These are phyloP conservation scores for Skeletonema grethae DNA, from an alignment of 108 stramenopile species.

Conservation along the genomic window DNA sequence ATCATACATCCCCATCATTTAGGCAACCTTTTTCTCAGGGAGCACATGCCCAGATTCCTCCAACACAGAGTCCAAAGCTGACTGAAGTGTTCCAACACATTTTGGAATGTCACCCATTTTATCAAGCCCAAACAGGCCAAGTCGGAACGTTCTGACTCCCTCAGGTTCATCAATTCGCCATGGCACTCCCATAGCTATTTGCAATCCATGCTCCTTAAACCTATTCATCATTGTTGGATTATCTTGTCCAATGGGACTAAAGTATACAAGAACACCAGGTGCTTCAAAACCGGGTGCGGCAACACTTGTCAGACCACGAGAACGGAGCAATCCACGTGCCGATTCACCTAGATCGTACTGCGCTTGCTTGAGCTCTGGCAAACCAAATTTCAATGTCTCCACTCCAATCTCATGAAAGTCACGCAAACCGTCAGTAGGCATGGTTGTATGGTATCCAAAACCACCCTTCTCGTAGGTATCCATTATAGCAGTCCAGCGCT, in stretches of 20 bases:
- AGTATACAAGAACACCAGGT: conserved; percentile 90
- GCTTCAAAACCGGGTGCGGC: conserved; percentile 89
- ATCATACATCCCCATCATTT: not conserved
- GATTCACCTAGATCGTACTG: conserved; percentile 71
- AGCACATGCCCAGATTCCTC: conserved; percentile 52
- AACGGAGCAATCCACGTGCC: conserved; percentile 71
- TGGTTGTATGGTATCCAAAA: conserved; percentile 93
- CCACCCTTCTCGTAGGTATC: conserved; percentile 86
- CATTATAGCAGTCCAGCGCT: conserved; percentile 87
- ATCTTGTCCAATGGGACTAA: conserved; percentile 74
- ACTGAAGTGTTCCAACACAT: conserved; percentile 74
- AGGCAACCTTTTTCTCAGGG: conserved; percentile 48
- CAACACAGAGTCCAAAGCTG: conserved; percentile 78
- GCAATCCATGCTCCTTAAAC: conserved; percentile 85
- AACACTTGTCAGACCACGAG: conserved; percentile 74
- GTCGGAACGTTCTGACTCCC: conserved; percentile 87
- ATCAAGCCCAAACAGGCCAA: conserved; percentile 93
- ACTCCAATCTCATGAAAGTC: conserved; percentile 90
- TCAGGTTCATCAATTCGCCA: conserved; percentile 92
- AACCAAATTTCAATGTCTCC: conserved; percentile 82
- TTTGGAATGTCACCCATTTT: conserved; percentile 83
- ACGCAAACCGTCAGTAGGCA: conserved; percentile 90
- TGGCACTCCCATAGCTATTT: conserved; percentile 96
- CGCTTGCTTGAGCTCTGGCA: conserved; percentile 77
- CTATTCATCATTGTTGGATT: conserved; percentile 88